Evolutionary conservation across 2,329 filamentous ascomycete genomes (phyloP), one percentile per base, ranked within the genome.

Genomic region (Calonectria honghensis): DNA sequence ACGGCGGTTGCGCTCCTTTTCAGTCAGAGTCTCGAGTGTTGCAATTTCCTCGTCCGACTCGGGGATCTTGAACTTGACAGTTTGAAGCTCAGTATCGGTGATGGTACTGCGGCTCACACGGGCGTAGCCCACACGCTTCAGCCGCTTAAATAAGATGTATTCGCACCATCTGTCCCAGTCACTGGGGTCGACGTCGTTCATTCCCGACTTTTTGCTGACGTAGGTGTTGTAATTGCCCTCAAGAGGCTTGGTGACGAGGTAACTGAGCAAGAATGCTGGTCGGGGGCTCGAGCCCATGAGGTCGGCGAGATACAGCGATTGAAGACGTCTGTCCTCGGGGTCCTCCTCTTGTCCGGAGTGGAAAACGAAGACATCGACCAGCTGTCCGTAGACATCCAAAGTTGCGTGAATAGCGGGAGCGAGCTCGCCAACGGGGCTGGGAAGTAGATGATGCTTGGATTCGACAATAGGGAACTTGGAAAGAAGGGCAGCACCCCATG

Each of bases 121-220:
- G 5, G 97, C 97, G 84, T 99, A 99, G 1, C 95, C 96, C 0
- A 94, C 93, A 75, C 96, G 91, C 85, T 93, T 93, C 76, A 99
- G 86, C 16, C 93, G 93, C 89, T 98, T 98, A 89, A 95, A 99
- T 32, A 99, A 88, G 78, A 99, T 98, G 85, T 99, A 99, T 88
- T 99, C 96, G 88, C 97, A 99, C 97, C 97, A 99, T 70, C 97
- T 90, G 85, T 99, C 97, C 96, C 96, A 98, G 84, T 99, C 97
- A 4, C 89, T 93, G 0, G 93, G 91, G 82, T 99, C 97, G 65
- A 99, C 97, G 82, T 99, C 97, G 81, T 95, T 93, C 97, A 99
- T 99, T 13, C 96, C 95, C 73, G 94, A 98, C 73, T 88, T 88
- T 68, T 95, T 90, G 72, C 95, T 95, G 31, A 98, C 97, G 81